Conservation (phyloP, 2,329 filamentous ascomycete species). For the Curvularia verruculosa region DNA sequence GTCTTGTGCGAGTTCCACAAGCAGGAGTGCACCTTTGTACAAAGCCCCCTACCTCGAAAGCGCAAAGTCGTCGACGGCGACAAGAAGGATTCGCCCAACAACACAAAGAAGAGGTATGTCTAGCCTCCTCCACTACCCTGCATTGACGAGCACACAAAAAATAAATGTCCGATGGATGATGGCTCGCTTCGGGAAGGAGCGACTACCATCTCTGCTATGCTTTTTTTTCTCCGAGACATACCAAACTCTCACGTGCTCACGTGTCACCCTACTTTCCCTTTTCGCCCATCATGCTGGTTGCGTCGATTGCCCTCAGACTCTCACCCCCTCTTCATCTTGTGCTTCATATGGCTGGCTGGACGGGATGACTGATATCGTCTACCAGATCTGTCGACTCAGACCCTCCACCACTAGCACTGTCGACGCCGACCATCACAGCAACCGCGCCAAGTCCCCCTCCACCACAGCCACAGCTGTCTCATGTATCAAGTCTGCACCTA, state of each 20-base stretch:
- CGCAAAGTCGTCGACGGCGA: conserved; percentile 73
- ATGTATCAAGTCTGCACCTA: conserved; percentile 40
- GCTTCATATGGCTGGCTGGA: conserved; percentile 10
- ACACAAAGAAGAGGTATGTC: conserved; percentile 70
- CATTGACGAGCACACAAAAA: conserved; percentile 5
- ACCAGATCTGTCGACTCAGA: conserved; percentile 48
- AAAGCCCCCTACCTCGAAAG: conserved; percentile 79
- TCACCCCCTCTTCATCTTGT: conserved; percentile 2
- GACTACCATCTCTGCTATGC: conserved; percentile 9
- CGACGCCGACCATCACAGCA: conserved; percentile 50
- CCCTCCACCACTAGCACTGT: conserved; percentile 48
- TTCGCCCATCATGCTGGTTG: background rate
- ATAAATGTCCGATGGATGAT: conserved; percentile 13
- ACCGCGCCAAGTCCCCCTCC: conserved; percentile 48
- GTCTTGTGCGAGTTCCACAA: conserved; percentile 78
- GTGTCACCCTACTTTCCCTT: conserved; percentile 17
- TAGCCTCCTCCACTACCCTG: conserved; percentile 32
- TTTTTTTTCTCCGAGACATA: conserved; percentile 11
- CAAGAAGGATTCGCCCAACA: conserved; percentile 63
- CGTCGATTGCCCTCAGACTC: background rate
- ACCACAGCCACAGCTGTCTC: conserved; percentile 37
- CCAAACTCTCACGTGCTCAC: conserved; percentile 31
- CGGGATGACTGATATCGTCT: conserved; percentile 33
- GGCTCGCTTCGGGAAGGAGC: conserved; percentile 16
- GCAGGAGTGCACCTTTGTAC: conserved; percentile 78